A percentile compares a stretch with the other conserved stretches of the same genome.
Conservation (phyloP, 768 basidiomycete genomes). For the Leccinum longicurvipes region DNA sequence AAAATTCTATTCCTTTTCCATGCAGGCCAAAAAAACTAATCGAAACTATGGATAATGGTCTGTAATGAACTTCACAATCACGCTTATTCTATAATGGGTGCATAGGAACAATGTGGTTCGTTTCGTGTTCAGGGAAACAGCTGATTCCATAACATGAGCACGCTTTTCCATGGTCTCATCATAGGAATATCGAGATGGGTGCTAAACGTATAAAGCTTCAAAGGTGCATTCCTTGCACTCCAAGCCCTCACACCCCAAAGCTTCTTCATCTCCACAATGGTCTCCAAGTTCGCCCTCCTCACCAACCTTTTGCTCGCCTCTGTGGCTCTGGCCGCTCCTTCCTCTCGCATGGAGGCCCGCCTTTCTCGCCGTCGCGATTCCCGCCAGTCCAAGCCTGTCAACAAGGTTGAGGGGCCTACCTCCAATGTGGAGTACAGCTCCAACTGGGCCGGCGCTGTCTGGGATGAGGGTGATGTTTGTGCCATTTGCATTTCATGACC, state of each 20-base stretch:
- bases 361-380: conserved; percentile 12
- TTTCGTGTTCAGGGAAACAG: neutral
- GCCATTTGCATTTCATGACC: too few relatives aligned
- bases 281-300: conserved; percentile 14
- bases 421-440: too few relatives aligned
- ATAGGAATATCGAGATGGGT: neutral
- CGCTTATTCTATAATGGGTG: neutral
- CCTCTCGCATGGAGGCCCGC: conserved; percentile 10
- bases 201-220: conserved; percentile 12
- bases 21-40: neutral
- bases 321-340: conserved; percentile 11
- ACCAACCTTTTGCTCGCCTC: conserved; percentile 18
- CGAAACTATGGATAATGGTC: neutral
- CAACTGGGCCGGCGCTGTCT: too few relatives aligned
- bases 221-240: neutral
- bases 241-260: neutral
- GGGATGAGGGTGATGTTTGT: too few relatives aligned
- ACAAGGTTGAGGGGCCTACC: conserved; percentile 1
- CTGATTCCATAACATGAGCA: neutral
- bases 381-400: conserved; percentile 10
- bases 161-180: neutral
- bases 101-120: neutral
- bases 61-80: neutral
- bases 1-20: neutral
- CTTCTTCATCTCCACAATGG: conserved; percentile 15